These are phyloP conservation scores for Aspergillus felis DNA, from an alignment of 2,329 filamentous ascomycete species.

Conservation along the genomic window DNA sequence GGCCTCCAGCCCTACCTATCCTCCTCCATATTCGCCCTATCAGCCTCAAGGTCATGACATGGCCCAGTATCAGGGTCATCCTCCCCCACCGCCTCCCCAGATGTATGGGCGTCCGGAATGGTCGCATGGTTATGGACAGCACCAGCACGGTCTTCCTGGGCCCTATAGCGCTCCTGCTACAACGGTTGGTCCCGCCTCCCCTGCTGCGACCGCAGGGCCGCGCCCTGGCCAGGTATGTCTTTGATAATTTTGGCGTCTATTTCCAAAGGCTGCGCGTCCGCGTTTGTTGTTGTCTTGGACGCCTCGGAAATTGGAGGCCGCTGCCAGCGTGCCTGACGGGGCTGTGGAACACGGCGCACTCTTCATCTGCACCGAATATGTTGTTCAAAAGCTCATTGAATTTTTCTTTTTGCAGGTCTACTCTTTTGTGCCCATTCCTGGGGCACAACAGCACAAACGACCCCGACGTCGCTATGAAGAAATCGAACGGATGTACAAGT, in stretches of 20 bases:
- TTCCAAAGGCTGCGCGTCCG: slow-evolving; percentile 26
- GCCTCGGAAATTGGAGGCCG: slow-evolving; percentile 15
- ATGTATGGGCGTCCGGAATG: slow-evolving; percentile 47
- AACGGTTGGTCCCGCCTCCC: slow-evolving; percentile 56
- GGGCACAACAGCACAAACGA: slow-evolving; percentile 94
- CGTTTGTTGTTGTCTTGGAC: slow-evolving; percentile 28
- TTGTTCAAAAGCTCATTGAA: slow-evolving; percentile 19
- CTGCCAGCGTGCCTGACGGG: slow-evolving; percentile 14
- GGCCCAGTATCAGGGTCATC: slow-evolving; percentile 61
- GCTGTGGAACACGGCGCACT: slow-evolving; percentile 17
- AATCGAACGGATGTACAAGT: slow-evolving; percentile 99
- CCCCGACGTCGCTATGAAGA: slow-evolving; percentile 92
- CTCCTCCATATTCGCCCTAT: slow-evolving; percentile 84
- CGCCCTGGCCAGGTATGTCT: slow-evolving; percentile 60
- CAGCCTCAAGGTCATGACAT: slow-evolving; percentile 78
- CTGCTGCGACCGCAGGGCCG: slow-evolving; percentile 58
- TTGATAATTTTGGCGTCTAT: slow-evolving; percentile 34
- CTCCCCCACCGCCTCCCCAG: slow-evolving; percentile 43
- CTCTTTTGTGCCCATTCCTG: slow-evolving; percentile 95
- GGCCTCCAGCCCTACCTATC: slow-evolving; percentile 86
- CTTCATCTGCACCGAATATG: slow-evolving; percentile 4
- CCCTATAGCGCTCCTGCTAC: slow-evolving; percentile 52
- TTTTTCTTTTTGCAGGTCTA: slow-evolving; percentile 68
- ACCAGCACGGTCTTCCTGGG: slow-evolving; percentile 46
- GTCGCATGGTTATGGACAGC: slow-evolving; percentile 44